A percentile compares a stretch with the other conserved stretches of the same genome.
These are phyloP conservation scores for Lasiodiplodia hormozganensis DNA, from an alignment of 2,329 filamentous ascomycete species.

Conservation along the genomic window DNA sequence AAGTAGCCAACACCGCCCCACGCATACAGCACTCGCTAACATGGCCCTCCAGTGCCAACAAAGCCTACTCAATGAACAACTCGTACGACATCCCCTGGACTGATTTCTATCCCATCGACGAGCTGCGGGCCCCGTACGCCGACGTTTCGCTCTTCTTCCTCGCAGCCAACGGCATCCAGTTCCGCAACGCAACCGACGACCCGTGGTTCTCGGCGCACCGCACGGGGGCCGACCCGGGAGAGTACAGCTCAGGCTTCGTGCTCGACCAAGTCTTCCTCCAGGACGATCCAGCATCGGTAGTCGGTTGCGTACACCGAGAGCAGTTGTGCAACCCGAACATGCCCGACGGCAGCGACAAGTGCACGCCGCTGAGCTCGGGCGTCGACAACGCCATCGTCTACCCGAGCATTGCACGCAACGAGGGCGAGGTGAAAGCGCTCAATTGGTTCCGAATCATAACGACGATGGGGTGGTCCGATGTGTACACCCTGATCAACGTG, in stretches of 20 bases:
- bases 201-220: constrained; percentile 41
- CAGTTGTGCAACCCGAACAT: constrained; percentile 31
- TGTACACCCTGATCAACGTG: neutral
- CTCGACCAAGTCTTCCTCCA: neutral
- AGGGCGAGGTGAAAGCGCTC: neutral
- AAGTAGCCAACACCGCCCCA: too few relatives aligned
- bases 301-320: constrained; percentile 26
- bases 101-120: constrained; percentile 35
- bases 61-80: neutral
- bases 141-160: constrained; percentile 44
- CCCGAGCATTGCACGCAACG: neutral
- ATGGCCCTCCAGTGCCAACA: too few relatives aligned
- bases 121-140: constrained; percentile 38
- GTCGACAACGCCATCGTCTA: neutral
- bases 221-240: neutral
- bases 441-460: neutral
- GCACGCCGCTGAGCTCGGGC: neutral
- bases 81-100: neutral
- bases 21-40: too few relatives aligned
- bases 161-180: constrained; percentile 37
- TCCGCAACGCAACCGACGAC: constrained; percentile 38
- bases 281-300: constrained; percentile 15
- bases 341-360: neutral
- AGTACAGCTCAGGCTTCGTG: neutral
- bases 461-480: too few relatives aligned